Base-by-base conservation (phyloP, 2,329 filamentous ascomycete species). In the Cryphonectria japonica region DNA sequence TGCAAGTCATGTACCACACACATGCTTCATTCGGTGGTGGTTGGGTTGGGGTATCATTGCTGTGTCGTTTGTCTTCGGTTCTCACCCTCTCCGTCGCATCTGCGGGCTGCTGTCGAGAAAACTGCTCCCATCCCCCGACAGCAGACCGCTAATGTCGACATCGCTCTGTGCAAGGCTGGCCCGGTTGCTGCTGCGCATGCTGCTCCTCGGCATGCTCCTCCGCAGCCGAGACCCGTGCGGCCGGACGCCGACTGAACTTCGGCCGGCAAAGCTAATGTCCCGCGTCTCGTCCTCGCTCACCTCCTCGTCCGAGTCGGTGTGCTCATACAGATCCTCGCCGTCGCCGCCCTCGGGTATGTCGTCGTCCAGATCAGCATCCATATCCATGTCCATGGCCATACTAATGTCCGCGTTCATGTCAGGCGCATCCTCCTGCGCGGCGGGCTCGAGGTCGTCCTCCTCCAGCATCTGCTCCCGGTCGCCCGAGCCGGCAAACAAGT, bases 231-330 rank as follows among this genome's bases (percentile, higher is more conserved):
- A 67, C 14, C 67, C 61, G 34, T 71, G 68, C 43, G 71, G 46
- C 68, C 72, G 70, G 68, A 73, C 46, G 8, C 60, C 71, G 22
- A 63, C 60, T 39, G 50, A 66, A 19, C 62, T 70, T 6, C 62
- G 67, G 54, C 71, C 66, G 7, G 57, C 66, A 57, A 75, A 76
- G 71, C 75, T 79, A 0, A 81, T 76, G 2, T 82, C 79, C 13
- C 78, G 77, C 9, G 77, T 79, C 22, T 77, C 77, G 14, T 83
- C 80, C 7, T 82, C 82, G 71, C 81, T 85, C 67, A 89, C 75
- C 67, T 90, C 89, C 11, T 85, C 91, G 74, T 93, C 92, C 2
- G 91, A 92, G 80, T 94, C 92, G 11, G 92, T 94, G 78, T 94
- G 92, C 82, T 94, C 92, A 82, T 93, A 94, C 75, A 32, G 19